Base-by-base conservation (phyloP, 1,139 yeast species). In the Nematodospora anomalae region DNA sequence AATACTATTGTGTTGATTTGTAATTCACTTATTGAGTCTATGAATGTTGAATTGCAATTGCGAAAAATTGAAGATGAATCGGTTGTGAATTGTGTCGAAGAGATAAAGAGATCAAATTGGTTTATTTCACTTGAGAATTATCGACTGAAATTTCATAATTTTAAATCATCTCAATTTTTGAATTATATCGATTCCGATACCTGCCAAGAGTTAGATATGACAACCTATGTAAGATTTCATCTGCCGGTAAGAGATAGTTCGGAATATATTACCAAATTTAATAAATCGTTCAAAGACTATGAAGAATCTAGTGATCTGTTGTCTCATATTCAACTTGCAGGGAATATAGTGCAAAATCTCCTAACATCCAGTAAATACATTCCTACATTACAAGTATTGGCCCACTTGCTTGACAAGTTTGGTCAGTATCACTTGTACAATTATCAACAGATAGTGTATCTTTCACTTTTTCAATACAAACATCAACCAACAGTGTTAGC, bases 161-260 rank as follows among this genome's bases (percentile, higher is more conserved):
- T 49, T 47, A 64, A 62, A 37, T 60, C 71, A 2, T 62, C 64
- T 0, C 62, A 64, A 24, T 55, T 54, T 46, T 48, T 65, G 20
- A 66, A 60, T 35, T 62, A 63, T 36, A 57, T 58, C 27, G 61
- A 62, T 13, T 23, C 40, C 1, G 46, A 44, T 25, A 16, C 33
- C n/a, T n/a, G 20, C 4, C 28, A 26, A 9, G 30, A 35, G 21
- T 16, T 38, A n/a, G 30, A 33, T 7, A 37, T 35, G 6, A 30
- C 24, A n/a, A 32, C 34, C 12, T 41, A 28, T 21, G 28, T 41
- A 3, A 16, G 31, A 11, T 45, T 45, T 15, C 20, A 28, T n/a
- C 44, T 40, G 43, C 25, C 31, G 3, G 16, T 7, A 3, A 34
- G 27, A 15, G 33, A 35, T 21, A 38, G 43, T 8, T 9, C 45